These are phyloP conservation scores for Arthrinium puccinioides DNA, from an alignment of 2,329 filamentous ascomycete species.

Conservation along the genomic window DNA sequence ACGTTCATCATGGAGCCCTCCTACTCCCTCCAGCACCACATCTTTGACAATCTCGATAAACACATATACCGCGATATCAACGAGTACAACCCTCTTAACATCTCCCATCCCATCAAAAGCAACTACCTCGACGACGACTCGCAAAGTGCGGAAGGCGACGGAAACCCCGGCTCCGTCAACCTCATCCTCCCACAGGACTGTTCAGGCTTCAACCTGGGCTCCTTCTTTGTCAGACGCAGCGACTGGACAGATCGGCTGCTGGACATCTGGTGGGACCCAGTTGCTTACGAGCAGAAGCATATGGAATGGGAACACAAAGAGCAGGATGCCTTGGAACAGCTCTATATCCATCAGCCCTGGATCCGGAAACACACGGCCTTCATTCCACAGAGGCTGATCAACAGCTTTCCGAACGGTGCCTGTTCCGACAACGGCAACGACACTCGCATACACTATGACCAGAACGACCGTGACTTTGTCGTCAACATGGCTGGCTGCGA, in stretches of 20 bases:
- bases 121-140: conserved; percentile 70
- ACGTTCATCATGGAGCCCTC: conserved; percentile 97
- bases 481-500: conserved; percentile 99
- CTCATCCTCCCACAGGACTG: conserved; percentile 90
- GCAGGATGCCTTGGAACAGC: conserved; percentile 87
- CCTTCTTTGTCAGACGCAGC: conserved; percentile 83
- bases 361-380: conserved; percentile 83
- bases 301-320: conserved; percentile 99
- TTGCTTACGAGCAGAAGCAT: conserved; percentile 95
- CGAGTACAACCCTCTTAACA: conserved; percentile 89
- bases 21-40: conserved; percentile 81
- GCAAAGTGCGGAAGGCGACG: conserved; percentile 69
- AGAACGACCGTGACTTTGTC: conserved; percentile 81
- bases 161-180: conserved; percentile 71
- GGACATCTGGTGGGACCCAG: conserved; percentile 98
- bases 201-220: conserved; percentile 90
- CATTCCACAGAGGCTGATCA: conserved; percentile 84
- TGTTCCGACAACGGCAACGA: conserved; percentile 75
- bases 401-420: conserved; percentile 86
- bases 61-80: conserved; percentile 94
- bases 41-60: conserved; percentile 72
- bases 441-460: conserved; percentile 74
- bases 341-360: conserved; percentile 91
- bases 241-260: conserved; percentile 86
- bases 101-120: conserved; percentile 71